Conservation (phyloP, 495 filamentous ascomycete species). For the Lophiotrema nucula region DNA sequence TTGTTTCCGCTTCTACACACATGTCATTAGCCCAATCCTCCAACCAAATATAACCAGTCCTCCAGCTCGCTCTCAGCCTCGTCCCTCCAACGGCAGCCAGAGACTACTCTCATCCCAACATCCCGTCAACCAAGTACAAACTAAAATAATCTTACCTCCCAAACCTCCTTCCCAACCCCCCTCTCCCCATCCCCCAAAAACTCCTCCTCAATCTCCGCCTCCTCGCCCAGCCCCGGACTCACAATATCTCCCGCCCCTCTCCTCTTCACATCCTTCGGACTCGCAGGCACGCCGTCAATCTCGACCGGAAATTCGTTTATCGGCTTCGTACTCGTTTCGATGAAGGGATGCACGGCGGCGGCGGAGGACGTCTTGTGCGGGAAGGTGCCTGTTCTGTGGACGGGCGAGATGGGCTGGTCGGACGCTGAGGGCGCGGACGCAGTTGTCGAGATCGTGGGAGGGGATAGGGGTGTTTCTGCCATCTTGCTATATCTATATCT, state of each 20-base stretch:
- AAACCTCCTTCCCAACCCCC: constrained; percentile 17
- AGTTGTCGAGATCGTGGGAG: not conserved
- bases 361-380: constrained; percentile 29
- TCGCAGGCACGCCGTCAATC: constrained; percentile 32
- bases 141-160: constrained; percentile 31
- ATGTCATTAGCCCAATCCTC: not conserved
- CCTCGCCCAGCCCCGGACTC: constrained; percentile 24
- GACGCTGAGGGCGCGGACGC: not conserved
- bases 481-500: not conserved
- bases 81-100: too few relatives aligned
- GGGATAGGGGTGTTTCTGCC: not conserved
- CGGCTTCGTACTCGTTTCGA: constrained; percentile 28
- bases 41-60: not conserved
- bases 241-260: not conserved
- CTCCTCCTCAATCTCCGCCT: constrained; percentile 27
- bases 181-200: constrained; percentile 33
- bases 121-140: not conserved
- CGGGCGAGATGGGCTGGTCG: constrained; percentile 11
- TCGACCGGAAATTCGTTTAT: constrained; percentile 41
- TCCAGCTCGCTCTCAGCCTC: not conserved
- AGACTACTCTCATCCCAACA: not conserved
- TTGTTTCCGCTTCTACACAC: constrained; percentile 34
- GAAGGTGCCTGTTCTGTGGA: constrained; percentile 21
- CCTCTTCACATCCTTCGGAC: not conserved
- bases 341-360: constrained; percentile 24